Conservation (phyloP, 352 stramenopile species). For the Blastocystis sp. region DNA sequence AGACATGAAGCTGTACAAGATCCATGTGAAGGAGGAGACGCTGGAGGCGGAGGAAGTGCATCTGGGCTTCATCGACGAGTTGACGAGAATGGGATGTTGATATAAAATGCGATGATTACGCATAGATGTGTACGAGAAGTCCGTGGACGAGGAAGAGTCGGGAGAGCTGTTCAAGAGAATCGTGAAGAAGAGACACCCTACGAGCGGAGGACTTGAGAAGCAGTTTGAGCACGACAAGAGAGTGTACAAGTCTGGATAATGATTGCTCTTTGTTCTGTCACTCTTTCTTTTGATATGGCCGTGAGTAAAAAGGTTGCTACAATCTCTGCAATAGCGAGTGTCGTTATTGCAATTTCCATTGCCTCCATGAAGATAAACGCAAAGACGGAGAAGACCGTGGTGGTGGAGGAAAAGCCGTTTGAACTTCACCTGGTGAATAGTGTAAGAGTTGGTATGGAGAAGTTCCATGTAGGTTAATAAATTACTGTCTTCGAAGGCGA, state of each 20-base stretch:
- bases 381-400: not conserved
- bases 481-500: slow-evolving; percentile 57
- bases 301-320: not conserved
- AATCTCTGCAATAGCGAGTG: not conserved
- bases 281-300: slow-evolving; percentile 25
- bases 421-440: not conserved
- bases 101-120: not conserved
- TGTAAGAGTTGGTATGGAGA: not conserved
- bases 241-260: not conserved
- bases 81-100: not conserved
- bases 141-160: slow-evolving; percentile 54
- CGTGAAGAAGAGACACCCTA: slow-evolving; percentile 34
- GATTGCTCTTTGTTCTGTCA: slow-evolving; percentile 2
- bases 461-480: slow-evolving; percentile 18
- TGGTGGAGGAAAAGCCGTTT: not conserved
- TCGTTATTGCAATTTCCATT: slow-evolving; percentile 38
- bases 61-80: not conserved
- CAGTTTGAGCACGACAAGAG: slow-evolving; percentile 62
- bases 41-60: not conserved
- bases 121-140: slow-evolving; percentile 52
- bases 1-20: slow-evolving; percentile 1
- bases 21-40: slow-evolving; percentile 10
- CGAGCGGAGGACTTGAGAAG: slow-evolving; percentile 49
- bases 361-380: not conserved
- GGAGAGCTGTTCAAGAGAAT: slow-evolving; percentile 58